phyloP scores from a whole-genome alignment of 1,139 yeast species.

The Candida tunisiensis region DNA sequence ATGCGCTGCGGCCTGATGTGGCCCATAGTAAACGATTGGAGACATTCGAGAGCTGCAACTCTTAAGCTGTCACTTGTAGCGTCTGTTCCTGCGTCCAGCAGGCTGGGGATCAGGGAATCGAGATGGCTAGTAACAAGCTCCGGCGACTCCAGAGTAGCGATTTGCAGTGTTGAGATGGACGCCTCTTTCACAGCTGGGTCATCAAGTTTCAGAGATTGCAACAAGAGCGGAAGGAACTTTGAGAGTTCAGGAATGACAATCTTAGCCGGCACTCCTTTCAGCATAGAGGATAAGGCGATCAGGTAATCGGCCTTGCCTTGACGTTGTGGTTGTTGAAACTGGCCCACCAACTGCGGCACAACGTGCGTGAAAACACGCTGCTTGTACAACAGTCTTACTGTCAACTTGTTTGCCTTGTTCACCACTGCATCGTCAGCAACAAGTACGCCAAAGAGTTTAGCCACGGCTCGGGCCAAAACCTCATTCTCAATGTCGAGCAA shows the following conservation, averaged over 20 bases:
- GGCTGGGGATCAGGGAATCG: slow-evolving; percentile 36
- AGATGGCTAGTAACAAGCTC: slow-evolving; percentile 35
- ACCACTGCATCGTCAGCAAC: slow-evolving; percentile 50
- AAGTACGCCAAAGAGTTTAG: slow-evolving; percentile 45
- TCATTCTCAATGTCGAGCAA: slow-evolving; percentile 20
- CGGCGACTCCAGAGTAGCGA: slow-evolving; percentile 38
- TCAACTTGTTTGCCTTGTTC: slow-evolving; percentile 37
- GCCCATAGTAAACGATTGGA: slow-evolving; percentile 30
- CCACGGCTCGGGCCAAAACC: slow-evolving; percentile 19
- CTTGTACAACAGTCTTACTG: slow-evolving; percentile 52
- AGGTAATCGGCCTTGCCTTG: slow-evolving; percentile 34
- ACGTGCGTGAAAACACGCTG: slow-evolving; percentile 52
- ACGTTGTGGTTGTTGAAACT: slow-evolving; percentile 10
- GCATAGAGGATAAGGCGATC: slow-evolving; percentile 47
- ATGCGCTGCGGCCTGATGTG: slow-evolving; percentile 22
- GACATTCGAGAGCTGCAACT: slow-evolving; percentile 36
- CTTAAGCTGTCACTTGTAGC: slow-evolving; percentile 31
- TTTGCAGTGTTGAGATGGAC: slow-evolving; percentile 27
- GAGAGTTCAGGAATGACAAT: slow-evolving; percentile 46
- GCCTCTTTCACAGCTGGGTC: slow-evolving; percentile 37
- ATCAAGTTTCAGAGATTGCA: slow-evolving; percentile 42
- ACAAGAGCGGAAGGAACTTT: slow-evolving; percentile 49
- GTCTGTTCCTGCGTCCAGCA: slow-evolving; percentile 21
- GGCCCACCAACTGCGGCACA: slow-evolving; percentile 16
- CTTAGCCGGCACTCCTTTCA: slow-evolving; percentile 45